Percentiles rank a stretch among this genome's conserved stretches.
phyloP scores from a whole-genome alignment of 202 grass and related monocot species.

The Zizania palustris region DNA sequence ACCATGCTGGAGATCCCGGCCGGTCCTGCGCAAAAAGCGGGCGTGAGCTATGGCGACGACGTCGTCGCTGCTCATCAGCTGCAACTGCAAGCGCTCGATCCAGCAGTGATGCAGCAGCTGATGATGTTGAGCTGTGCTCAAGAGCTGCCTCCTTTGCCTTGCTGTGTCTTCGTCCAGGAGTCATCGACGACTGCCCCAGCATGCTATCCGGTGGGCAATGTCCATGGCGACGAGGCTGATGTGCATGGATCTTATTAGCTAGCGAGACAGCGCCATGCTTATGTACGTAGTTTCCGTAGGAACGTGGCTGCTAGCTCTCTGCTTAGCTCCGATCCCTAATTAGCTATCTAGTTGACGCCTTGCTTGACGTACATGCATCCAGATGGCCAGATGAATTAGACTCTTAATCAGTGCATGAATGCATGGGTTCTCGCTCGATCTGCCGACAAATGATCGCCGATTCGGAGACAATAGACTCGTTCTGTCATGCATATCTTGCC shows the following conservation, averaged over 20 bases:
- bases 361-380: neutral
- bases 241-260: constrained; percentile 46
- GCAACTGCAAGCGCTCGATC: constrained; percentile 30
- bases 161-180: constrained; percentile 50
- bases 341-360: neutral
- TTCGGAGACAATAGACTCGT: neutral
- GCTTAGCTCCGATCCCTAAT: neutral
- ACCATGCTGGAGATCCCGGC: neutral
- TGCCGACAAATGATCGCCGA: neutral
- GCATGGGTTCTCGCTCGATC: neutral
- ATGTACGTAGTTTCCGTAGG: neutral
- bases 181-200: neutral
- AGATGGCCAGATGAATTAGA: neutral
- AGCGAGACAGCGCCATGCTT: neutral
- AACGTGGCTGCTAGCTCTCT: neutral
- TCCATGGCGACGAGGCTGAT: constrained; percentile 43
- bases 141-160: constrained; percentile 58
- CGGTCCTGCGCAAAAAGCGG: neutral
- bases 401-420: neutral
- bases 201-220: constrained; percentile 49
- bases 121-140: constrained; percentile 32
- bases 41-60: constrained; percentile 24
- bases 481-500: neutral
- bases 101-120: constrained; percentile 27
- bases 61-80: neutral